A percentile compares a stretch with the other conserved stretches of the same genome.
These are phyloP conservation scores for Oryza meridionalis DNA, from an alignment of 176 grass and related monocot species.

Conservation along the genomic window DNA sequence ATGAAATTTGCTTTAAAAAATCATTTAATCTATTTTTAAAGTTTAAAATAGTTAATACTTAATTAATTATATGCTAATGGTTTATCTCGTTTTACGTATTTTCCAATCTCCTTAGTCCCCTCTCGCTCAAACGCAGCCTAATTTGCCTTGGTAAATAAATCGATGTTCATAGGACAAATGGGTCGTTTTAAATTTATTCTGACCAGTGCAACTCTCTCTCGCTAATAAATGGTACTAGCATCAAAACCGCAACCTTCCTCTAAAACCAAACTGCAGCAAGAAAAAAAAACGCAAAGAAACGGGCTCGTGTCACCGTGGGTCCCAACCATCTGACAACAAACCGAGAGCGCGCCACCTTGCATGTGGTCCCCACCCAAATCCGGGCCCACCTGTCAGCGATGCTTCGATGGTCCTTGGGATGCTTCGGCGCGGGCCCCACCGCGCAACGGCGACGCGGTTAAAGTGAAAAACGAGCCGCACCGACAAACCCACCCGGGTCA, in stretches of 20 bases:
- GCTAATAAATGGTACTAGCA: neutral
- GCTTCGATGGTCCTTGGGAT: conserved; percentile 23
- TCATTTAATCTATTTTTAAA: too few species aligned
- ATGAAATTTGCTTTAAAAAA: too few species aligned
- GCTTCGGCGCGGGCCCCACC: conserved; percentile 2
- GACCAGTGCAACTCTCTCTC: too few species aligned
- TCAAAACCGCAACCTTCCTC: neutral
- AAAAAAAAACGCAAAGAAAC: neutral
- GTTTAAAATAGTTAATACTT: too few species aligned
- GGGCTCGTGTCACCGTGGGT: neutral
- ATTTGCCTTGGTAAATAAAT: too few species aligned
- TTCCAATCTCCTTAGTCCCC: too few species aligned
- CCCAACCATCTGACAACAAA: neutral
- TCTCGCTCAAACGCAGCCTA: too few species aligned
- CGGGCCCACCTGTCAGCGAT: neutral
- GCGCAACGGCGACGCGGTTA: neutral
- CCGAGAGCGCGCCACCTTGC: too few species aligned
- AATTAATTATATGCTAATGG: too few species aligned
- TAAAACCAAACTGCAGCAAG: neutral
- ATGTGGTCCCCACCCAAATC: neutral
- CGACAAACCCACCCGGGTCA: neutral
- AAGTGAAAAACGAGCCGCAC: neutral
- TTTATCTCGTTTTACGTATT: too few species aligned
- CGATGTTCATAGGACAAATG: too few species aligned
- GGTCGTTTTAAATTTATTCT: too few species aligned